A percentile compares a stretch with the other conserved stretches of the same genome.
These are phyloP conservation scores for Aspergillus funiculosus DNA, from an alignment of 495 filamentous ascomycete genomes.

Conservation along the genomic window DNA sequence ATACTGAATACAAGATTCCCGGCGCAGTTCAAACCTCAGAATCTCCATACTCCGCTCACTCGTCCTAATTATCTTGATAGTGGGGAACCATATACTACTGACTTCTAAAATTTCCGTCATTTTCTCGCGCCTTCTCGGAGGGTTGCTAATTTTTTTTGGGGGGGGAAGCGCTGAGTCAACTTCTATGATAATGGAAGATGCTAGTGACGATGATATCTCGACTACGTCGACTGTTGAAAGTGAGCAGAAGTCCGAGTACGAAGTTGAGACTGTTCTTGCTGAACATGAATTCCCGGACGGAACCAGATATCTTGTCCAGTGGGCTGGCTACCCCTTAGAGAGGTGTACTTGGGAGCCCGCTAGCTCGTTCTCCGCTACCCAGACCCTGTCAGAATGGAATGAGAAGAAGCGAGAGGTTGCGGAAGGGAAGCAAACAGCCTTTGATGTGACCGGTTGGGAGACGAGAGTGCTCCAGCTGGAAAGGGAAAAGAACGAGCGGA, in stretches of 20 bases:
- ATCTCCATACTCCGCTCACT: too few relatives aligned
- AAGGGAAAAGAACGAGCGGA: conserved; percentile 36
- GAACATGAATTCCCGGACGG: conserved; percentile 39
- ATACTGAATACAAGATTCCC: too few relatives aligned
- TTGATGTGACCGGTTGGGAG: conserved; percentile 47
- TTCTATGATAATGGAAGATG: conserved; percentile 17
- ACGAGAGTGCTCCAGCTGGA: conserved; percentile 20
- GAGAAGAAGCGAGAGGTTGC: conserved; percentile 42
- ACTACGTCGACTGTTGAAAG: conserved; percentile 53
- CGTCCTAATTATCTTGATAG: too few relatives aligned
- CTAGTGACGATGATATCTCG: conserved; percentile 55
- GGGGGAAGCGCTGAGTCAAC: too few relatives aligned
- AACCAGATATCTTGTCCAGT: conserved; percentile 56
- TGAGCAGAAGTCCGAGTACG: conserved; percentile 33
- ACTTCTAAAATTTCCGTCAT: too few relatives aligned
- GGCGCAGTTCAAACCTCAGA: too few relatives aligned
- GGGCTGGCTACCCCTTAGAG: conserved; percentile 55
- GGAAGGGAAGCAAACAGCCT: conserved; percentile 34
- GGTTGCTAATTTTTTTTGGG: too few relatives aligned
- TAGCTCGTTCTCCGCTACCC: conserved; percentile 44
- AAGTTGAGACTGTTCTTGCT: conserved; percentile 43
- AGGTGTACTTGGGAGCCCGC: conserved; percentile 61
- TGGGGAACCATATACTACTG: too few relatives aligned
- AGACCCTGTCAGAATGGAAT: conserved; percentile 50
- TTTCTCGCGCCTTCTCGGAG: too few relatives aligned